Evolutionary conservation across 2,329 filamentous ascomycete species (phyloP).

Genomic region (Aureobasidium sp.): DNA sequence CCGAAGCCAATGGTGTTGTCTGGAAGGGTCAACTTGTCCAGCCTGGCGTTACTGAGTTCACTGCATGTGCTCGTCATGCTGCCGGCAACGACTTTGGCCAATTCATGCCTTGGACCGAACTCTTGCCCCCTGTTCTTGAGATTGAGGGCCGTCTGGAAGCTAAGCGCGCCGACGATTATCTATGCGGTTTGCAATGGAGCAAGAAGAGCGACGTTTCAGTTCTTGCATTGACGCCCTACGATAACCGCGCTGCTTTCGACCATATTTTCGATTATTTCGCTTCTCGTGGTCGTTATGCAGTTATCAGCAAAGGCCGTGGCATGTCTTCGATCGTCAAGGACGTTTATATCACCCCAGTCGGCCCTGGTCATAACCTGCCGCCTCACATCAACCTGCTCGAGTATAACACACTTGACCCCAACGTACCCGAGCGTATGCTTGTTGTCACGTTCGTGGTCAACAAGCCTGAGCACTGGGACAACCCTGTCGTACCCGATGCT

Average conservation of each 20-base stretch:
- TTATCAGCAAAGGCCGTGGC: slow-evolving; percentile 65
- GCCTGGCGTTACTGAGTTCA: slow-evolving; percentile 23
- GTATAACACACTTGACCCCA: slow-evolving; percentile 69
- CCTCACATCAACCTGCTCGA: slow-evolving; percentile 86
- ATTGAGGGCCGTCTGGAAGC: slow-evolving; percentile 77
- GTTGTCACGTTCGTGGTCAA: slow-evolving; percentile 75
- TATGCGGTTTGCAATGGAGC: slow-evolving; percentile 79
- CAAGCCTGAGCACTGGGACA: slow-evolving; percentile 30
- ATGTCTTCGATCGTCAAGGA: slow-evolving; percentile 62
- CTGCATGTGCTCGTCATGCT: slow-evolving; percentile 71
- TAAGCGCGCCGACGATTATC: slow-evolving; percentile 79
- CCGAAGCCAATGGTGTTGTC: slow-evolving; percentile 59
- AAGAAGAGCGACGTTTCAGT: slow-evolving; percentile 78
- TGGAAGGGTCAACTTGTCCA: slow-evolving; percentile 65
- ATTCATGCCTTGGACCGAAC: slow-evolving; percentile 62
- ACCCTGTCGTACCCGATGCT: slow-evolving; percentile 17
- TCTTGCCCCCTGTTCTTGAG: slow-evolving; percentile 63
- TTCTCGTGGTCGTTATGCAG: slow-evolving; percentile 74
- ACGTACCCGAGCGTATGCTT: slow-evolving; percentile 66
- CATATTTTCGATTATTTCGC: slow-evolving; percentile 83
- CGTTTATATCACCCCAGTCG: slow-evolving; percentile 82
- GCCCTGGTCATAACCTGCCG: slow-evolving; percentile 62
- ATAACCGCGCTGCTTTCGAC: slow-evolving; percentile 58
- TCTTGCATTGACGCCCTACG: slow-evolving; percentile 59
- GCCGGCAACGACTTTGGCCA: slow-evolving; percentile 72